Conservation (phyloP, 2,329 filamentous ascomycete genomes). For the Plectosphaerella plurivora region DNA sequence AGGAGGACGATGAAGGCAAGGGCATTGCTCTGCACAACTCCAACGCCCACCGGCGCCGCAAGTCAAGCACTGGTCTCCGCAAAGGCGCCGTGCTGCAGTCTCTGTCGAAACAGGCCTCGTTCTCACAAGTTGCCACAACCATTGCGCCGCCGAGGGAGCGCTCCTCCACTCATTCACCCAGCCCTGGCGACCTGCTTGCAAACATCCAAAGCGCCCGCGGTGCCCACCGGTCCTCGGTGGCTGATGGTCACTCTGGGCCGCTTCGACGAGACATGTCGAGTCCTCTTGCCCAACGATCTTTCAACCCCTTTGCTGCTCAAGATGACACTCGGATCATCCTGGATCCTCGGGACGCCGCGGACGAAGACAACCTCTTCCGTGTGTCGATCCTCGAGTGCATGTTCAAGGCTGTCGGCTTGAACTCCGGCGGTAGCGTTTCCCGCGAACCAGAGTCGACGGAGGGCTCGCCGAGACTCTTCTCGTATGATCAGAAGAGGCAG, state of each 20-base stretch:
- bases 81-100: slow-evolving; percentile 77
- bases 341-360: slow-evolving; percentile 74
- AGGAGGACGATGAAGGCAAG: slow-evolving; percentile 77
- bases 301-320: slow-evolving; percentile 50
- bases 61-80: slow-evolving; percentile 69
- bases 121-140: slow-evolving; percentile 35
- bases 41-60: slow-evolving; percentile 57
- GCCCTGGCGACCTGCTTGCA: slow-evolving; percentile 74
- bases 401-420: slow-evolving; percentile 87
- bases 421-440: slow-evolving; percentile 59
- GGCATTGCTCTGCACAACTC: slow-evolving; percentile 94
- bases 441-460: slow-evolving; percentile 73
- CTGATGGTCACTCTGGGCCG: slow-evolving; percentile 15
- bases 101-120: slow-evolving; percentile 42
- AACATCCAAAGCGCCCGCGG: slow-evolving; percentile 69
- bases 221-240: slow-evolving; percentile 36
- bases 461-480: slow-evolving; percentile 77
- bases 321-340: slow-evolving; percentile 45
- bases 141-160: slow-evolving; percentile 36
- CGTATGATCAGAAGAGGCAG: slow-evolving; percentile 75
- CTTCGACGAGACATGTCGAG: slow-evolving; percentile 26
- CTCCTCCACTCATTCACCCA: slow-evolving; percentile 44
- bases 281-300: slow-evolving; percentile 44
- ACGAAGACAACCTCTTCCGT: slow-evolving; percentile 86
- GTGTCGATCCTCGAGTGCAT: slow-evolving; percentile 92